Base-by-base conservation (phyloP, 2,329 filamentous ascomycete genomes). In the Aspergillus sp. region DNA sequence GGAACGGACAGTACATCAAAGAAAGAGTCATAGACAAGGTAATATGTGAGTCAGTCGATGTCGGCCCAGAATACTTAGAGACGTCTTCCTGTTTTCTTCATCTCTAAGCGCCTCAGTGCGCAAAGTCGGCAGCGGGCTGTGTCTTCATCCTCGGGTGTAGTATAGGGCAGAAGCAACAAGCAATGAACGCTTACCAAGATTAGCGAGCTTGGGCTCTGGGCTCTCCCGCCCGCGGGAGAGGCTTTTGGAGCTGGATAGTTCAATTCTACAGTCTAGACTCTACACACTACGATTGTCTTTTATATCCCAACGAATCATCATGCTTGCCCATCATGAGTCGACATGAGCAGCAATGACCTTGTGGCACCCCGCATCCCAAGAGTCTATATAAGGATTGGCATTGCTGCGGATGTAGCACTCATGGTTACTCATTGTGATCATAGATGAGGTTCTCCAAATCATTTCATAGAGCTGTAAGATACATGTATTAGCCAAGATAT, bases 61-160 rank as follows among this genome's bases (percentile, higher is more conserved):
- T 66, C 62, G 64, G 62, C 64, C 62, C 64, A 41, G 49, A 45
- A 45, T 7, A 41, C 57, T 56, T 62, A 61, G 57, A 66, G 62
- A 64, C 28, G 58, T 54, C 62, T 66, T 64, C 64, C 59, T 60
- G 52, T 59, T 28, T 55, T 54, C 49, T 48, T 61, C 62, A 63
- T 66, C 62, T 64, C 62, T 54, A 66, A 62, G 64, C 41, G 64
- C 64, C 59, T 62, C 64, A 64, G 49, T 52, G 63, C 58, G 64
- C 62, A 53, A 55, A 54, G 48, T 66, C 64, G 60, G 64, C 64
- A 43, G 49, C 55, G 51, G 62, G 57, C 38, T 61, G 49, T 61
- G 25, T 66, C 59, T 62, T 66, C 64, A 62, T 64, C 30, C 58
- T 57, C 45, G 25, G 43, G 7, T 22, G 41, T 9, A 30, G 48